Base-by-base conservation (phyloP, 192 early-diverging fungal species). In the Coemansia sp. region DNA sequence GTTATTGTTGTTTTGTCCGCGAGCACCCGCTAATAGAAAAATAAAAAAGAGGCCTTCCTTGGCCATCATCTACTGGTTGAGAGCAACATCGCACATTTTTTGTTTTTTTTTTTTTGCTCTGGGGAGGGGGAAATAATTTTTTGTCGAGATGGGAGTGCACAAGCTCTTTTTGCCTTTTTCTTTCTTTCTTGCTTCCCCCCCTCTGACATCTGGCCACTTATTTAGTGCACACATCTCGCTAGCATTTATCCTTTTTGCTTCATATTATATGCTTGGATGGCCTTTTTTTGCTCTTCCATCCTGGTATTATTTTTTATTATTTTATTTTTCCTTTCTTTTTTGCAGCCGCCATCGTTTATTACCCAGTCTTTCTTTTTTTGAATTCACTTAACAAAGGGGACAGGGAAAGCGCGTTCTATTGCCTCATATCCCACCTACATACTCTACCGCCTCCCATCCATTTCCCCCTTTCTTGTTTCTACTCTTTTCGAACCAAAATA, bases 361-460 rank as follows among this genome's bases (percentile, higher is more conserved):
- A 20, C 15, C 29, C 35, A 41, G 54, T 58, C 5, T 56, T 35
- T 4, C 8, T 52, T 57, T 36, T 57, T 57, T 57, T 57, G 33
- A 57, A 57, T 57, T 57, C 55, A 57, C 49, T 65, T 52, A 40
- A 52, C 20, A 54, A 38, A 63, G 38, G 23, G 14, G 34, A 63
- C 14, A 14, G 23, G 49, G 49, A 7, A 40, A 40, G 49, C 49
- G 49, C 52, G 19, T 46, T 53, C 43, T 57, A 23, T 65, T 13
- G 53, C 48, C 62, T 66, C 53, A 53, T 68, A 42, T 42, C 22
- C 36, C 57, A 48, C 42, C 38, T 57, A 59, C 56, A 70, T 64
- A 48, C 42, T 48, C 6, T 29, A 45, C 41, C 23, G 8, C 23
- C 49, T 25, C 23, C 49, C 32, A 25, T 42, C 41, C 20, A n/a